Evolutionary conservation across 129 eudicot genomes (phyloP).

Genomic region (Lactuca sativa): DNA sequence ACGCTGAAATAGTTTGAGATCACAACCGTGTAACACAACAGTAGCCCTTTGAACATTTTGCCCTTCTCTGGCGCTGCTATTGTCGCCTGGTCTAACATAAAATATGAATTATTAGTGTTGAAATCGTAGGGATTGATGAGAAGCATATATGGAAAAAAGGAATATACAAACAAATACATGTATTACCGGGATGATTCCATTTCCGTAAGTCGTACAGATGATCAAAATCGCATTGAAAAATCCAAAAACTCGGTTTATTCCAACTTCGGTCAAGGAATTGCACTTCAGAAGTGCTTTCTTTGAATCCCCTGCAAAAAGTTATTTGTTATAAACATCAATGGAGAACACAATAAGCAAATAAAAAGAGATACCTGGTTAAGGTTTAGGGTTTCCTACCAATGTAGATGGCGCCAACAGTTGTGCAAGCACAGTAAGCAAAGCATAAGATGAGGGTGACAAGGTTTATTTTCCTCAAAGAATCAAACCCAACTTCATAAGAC

Average conservation of each 20-base stretch:
- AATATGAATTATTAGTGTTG: not conserved
- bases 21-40: constrained; percentile 67
- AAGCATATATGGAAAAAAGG: not conserved
- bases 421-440: constrained; percentile 70
- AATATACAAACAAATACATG: constrained; percentile 41
- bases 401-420: constrained; percentile 69
- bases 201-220: constrained; percentile 71
- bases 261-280: constrained; percentile 44
- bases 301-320: constrained; percentile 39
- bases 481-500: no score
- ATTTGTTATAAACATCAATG: not conserved
- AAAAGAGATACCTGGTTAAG: no score
- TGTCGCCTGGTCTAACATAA: constrained; percentile 52
- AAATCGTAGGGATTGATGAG: not conserved
- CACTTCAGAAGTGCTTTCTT: constrained; percentile 50
- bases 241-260: constrained; percentile 52
- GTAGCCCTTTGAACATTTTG: constrained; percentile 70
- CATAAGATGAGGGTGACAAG: constrained; percentile 61
- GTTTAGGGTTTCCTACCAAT: constrained; percentile 40
- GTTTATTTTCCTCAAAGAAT: constrained; percentile 75
- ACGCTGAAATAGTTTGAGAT: constrained; percentile 65
- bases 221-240: constrained; percentile 71
- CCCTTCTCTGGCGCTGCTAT: constrained; percentile 73
- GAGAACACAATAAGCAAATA: not conserved
- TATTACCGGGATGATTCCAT: constrained; percentile 81